Evolutionary conservation across 1,284 basidiomycete species (phyloP).

Genomic region (Phylloboletellus chloephorus): DNA sequence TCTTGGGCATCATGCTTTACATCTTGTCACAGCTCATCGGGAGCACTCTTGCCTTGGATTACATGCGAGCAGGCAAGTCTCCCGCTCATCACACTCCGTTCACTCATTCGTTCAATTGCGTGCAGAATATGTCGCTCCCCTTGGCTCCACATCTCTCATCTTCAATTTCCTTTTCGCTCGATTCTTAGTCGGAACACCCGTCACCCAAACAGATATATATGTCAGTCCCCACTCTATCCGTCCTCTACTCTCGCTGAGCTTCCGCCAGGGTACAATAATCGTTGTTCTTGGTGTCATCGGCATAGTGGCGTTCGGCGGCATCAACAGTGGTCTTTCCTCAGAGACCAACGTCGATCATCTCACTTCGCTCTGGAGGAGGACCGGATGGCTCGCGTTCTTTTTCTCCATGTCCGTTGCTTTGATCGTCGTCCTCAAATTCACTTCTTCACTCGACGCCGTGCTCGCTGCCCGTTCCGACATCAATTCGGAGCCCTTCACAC

Average conservation of each 20-base stretch:
- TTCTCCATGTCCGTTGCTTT: conserved; percentile 72
- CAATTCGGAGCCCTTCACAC: conserved; percentile 49
- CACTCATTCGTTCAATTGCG: conserved; percentile 28
- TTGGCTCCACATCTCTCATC: conserved; percentile 78
- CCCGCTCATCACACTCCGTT: neutral
- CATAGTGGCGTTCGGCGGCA: conserved; percentile 81
- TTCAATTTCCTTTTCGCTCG: conserved; percentile 87
- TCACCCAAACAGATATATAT: conserved; percentile 75
- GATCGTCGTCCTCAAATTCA: conserved; percentile 58
- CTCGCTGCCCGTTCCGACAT: conserved; percentile 63
- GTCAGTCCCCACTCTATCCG: conserved; percentile 33
- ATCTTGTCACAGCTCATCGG: conserved; percentile 83
- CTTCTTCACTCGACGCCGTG: conserved; percentile 61
- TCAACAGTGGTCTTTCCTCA: conserved; percentile 66
- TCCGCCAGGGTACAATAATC: conserved; percentile 65
- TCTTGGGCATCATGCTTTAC: conserved; percentile 77
- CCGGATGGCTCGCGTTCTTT: conserved; percentile 87
- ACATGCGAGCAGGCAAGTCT: conserved; percentile 70
- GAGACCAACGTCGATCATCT: conserved; percentile 70
- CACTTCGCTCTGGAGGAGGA: conserved; percentile 75
- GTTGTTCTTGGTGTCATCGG: conserved; percentile 80
- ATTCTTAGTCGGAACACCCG: conserved; percentile 76
- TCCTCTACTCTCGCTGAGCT: conserved; percentile 4
- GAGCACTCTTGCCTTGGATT: conserved; percentile 79
- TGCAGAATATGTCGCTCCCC: conserved; percentile 77